These are phyloP conservation scores for Xerocomellus dryophilus DNA, from an alignment of 768 basidiomycete species.

Conservation along the genomic window DNA sequence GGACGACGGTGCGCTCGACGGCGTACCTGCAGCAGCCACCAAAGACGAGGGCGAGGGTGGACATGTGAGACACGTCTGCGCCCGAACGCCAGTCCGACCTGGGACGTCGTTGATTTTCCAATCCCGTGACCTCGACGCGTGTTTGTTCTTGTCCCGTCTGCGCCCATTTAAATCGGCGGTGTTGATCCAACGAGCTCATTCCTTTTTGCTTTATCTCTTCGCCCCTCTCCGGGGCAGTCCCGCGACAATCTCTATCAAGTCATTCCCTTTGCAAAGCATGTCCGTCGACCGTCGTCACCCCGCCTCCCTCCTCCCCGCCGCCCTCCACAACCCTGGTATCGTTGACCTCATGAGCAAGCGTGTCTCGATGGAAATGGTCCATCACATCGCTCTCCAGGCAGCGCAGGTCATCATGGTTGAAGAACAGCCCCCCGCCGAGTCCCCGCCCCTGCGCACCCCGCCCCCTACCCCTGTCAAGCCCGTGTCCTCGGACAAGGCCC, in stretches of 20 bases:
- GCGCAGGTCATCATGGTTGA: slow-evolving; percentile 72
- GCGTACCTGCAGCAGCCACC: slow-evolving; percentile 83
- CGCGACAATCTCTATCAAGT: slow-evolving; percentile 32
- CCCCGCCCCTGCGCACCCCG: slow-evolving; percentile 54
- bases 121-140: slow-evolving; percentile 32
- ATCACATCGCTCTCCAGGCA: slow-evolving; percentile 77
- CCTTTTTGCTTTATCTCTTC: slow-evolving; percentile 16
- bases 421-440: slow-evolving; percentile 38
- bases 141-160: slow-evolving; percentile 14
- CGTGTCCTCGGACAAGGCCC: slow-evolving; percentile 34
- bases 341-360: slow-evolving; percentile 73
- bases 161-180: slow-evolving; percentile 10
- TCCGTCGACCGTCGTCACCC: slow-evolving; percentile 53
- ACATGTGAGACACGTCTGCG: too few species aligned
- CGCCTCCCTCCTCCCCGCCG: slow-evolving; percentile 76
- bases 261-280: slow-evolving; percentile 37
- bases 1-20: not conserved
- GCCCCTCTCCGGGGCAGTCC: not conserved
- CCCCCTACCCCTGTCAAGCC: slow-evolving; percentile 61
- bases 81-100: not conserved
- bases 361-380: slow-evolving; percentile 83
- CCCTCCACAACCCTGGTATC: slow-evolving; percentile 76
- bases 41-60: slow-evolving; percentile 73
- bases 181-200: not conserved
- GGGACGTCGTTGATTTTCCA: slow-evolving; percentile 17